Conservation (phyloP, 192 early-diverging fungal genomes). For the Backusella macrospora region DNA sequence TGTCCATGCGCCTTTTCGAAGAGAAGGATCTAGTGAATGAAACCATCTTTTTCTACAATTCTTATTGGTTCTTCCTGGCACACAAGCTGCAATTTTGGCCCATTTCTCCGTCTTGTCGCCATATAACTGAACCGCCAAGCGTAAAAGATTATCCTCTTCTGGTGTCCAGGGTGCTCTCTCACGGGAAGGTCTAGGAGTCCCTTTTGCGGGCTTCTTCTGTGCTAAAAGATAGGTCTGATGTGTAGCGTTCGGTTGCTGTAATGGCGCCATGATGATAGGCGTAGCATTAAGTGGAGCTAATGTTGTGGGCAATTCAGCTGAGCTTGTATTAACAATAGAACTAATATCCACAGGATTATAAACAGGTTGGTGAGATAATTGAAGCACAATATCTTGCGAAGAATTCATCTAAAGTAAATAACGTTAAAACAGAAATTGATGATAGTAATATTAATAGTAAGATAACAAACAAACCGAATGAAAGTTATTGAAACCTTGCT, state of each 20-base stretch:
- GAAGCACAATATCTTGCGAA: slow-evolving; percentile 10
- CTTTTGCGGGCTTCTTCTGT: slow-evolving; percentile 14
- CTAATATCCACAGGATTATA: slow-evolving; percentile 36
- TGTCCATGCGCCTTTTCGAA: slow-evolving; percentile 83
- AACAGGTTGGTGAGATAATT: neutral
- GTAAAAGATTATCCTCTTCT: slow-evolving; percentile 77
- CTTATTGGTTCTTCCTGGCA: slow-evolving; percentile 80
- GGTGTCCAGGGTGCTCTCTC: slow-evolving; percentile 65
- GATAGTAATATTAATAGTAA: neutral
- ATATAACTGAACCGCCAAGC: slow-evolving; percentile 70
- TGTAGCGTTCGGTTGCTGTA: slow-evolving; percentile 15
- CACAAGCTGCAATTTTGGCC: slow-evolving; percentile 74
- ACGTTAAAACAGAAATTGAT: neutral
- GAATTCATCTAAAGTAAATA: neutral
- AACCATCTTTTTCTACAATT: slow-evolving; percentile 85
- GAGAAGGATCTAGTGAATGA: slow-evolving; percentile 74
- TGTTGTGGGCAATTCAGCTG: slow-evolving; percentile 21
- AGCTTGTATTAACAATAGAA: slow-evolving; percentile 22
- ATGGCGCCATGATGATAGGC: slow-evolving; percentile 19
- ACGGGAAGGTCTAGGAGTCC: slow-evolving; percentile 3
- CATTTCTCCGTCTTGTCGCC: slow-evolving; percentile 80
- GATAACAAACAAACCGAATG: slow-evolving; percentile 4
- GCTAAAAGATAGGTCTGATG: slow-evolving; percentile 18
- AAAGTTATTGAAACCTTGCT: neutral
- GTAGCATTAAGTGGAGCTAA: slow-evolving; percentile 25